A percentile compares a stretch with the other conserved stretches of the same genome.
Conservation (phyloP, 768 basidiomycete genomes). For the Rhodotorula diobovata region DNA sequence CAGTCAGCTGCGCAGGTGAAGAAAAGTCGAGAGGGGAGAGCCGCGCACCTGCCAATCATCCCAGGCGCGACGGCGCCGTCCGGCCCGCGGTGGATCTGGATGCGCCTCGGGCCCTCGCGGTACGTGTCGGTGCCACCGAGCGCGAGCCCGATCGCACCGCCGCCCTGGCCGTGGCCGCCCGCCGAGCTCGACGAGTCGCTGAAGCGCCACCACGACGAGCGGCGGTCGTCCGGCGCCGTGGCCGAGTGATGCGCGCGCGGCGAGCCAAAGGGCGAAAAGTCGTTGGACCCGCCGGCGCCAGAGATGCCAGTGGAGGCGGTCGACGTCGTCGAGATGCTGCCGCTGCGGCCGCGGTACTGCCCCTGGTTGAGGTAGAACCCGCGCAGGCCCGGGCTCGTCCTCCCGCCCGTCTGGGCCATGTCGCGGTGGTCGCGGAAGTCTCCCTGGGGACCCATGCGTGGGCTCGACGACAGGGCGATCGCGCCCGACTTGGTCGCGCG, state of each 20-base stretch:
- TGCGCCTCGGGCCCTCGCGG: slow-evolving; percentile 32
- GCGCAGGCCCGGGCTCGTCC: slow-evolving; percentile 5
- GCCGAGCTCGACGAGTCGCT: slow-evolving; percentile 1
- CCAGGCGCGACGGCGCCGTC: slow-evolving; percentile 13
- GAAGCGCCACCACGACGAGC: slow-evolving; percentile 27
- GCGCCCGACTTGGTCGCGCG: slow-evolving; percentile 37
- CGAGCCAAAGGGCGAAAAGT: not conserved
- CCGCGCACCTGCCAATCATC: slow-evolving; percentile 26
- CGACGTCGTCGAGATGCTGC: slow-evolving; percentile 18
- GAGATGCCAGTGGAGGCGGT: slow-evolving; percentile 14
- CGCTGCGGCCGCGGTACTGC: slow-evolving; percentile 2
- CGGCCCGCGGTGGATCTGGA: slow-evolving; percentile 15
- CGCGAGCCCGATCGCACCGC: slow-evolving; percentile 6
- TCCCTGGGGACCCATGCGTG: too few relatives aligned
- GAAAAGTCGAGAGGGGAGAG: not conserved
- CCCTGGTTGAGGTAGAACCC: slow-evolving; percentile 24
- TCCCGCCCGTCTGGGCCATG: not conserved
- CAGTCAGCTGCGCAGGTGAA: not conserved
- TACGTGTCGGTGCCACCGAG: slow-evolving; percentile 22
- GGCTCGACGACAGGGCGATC: slow-evolving; percentile 14
- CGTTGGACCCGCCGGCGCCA: not conserved
- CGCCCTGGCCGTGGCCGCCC: not conserved
- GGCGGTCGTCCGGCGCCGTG: slow-evolving; percentile 20
- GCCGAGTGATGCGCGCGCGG: not conserved
- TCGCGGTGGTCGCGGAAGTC: slow-evolving; percentile 2